Evolutionary conservation across 305 asterid genomes (phyloP), one percentile per base, ranked within the genome.

Genomic region (Fraxinus baroniana): DNA sequence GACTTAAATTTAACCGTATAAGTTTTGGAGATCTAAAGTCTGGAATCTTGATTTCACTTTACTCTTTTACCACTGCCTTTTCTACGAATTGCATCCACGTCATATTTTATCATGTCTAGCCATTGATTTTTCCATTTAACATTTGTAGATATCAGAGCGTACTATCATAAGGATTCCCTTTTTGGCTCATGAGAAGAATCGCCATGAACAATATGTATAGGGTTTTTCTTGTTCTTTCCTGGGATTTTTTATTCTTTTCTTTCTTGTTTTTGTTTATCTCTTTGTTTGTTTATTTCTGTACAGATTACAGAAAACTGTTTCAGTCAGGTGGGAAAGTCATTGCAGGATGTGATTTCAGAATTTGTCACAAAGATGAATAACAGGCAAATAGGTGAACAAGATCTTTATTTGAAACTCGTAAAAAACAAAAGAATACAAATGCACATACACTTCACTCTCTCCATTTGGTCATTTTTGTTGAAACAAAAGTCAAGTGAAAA

Each of bases 251-350:
- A 7, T 32, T 76, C 70, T 28, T 41, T 79, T 35, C 28, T 49
- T 33, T 28, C 37, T 46, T 37, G 30, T 12, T 46, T 76, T 68
- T 39, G 20, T 39, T 22, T 44, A 2, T 64, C 64, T 84, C 52
- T 73, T 20, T 68, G 13, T 73, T 52, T 57, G 33, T 60, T 78
- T 78, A 7, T 71, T 28, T 73, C 82, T 81, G 74, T 73, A 89
- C 87, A 94, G 98, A 92, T 95, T 79, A 94, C 99, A 17, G 98
- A 90, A 85, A 93, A 84, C 86, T 93, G 97, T 84, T 87, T 95
- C 78, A 88, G 93, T 85, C 91, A 88, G 87, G 90, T 88, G 94
- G 97, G 95, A 80, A 89, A 78, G 81, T 72, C 97, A 35, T 75
- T 94, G 92, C 98, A 94, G 83, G 97, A 94, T 84, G 96, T 95